Conservation (phyloP, 768 basidiomycete species). For the Leccinum broughii region DNA sequence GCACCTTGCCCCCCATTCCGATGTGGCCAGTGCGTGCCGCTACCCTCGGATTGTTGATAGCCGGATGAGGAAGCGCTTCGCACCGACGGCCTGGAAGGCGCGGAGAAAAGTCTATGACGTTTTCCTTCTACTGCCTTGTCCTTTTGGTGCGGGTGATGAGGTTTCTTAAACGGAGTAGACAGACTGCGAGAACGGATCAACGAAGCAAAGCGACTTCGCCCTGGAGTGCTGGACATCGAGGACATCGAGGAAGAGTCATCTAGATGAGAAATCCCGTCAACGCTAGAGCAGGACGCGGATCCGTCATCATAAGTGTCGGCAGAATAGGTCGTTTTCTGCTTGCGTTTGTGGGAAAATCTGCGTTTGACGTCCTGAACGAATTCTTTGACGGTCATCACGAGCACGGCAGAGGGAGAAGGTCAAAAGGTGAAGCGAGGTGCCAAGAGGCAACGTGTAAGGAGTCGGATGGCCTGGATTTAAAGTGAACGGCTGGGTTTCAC, state of each 20-base stretch:
- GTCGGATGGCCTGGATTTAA: neutral
- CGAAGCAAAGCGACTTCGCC: slow-evolving; percentile 8
- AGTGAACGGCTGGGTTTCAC: neutral
- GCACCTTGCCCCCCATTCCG: neutral
- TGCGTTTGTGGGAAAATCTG: slow-evolving; percentile 30
- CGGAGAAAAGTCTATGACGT: slow-evolving; percentile 22
- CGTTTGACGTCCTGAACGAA: slow-evolving; percentile 35
- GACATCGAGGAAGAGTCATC: slow-evolving; percentile 19
- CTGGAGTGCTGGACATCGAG: slow-evolving; percentile 7
- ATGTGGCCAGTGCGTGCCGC: neutral
- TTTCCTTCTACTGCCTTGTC: slow-evolving; percentile 1
- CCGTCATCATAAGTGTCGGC: slow-evolving; percentile 15
- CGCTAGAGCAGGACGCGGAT: slow-evolving; percentile 14
- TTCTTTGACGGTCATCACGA: slow-evolving; percentile 30
- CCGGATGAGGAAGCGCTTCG: neutral
- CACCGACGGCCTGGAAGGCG: neutral
- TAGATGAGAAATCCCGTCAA: slow-evolving; percentile 6
- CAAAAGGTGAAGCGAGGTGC: neutral
- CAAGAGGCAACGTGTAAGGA: slow-evolving; percentile 3
- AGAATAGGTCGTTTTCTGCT: slow-evolving; percentile 15
- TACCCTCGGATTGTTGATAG: neutral
- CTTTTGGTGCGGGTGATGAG: slow-evolving; percentile 10
- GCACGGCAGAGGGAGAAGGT: neutral
- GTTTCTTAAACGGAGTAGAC: slow-evolving; percentile 11
- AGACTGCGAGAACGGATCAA: slow-evolving; percentile 19